Evolutionary conservation across 805 yeast genomes (phyloP).

Genomic region (Saccharomycopsis fibuligera): DNA sequence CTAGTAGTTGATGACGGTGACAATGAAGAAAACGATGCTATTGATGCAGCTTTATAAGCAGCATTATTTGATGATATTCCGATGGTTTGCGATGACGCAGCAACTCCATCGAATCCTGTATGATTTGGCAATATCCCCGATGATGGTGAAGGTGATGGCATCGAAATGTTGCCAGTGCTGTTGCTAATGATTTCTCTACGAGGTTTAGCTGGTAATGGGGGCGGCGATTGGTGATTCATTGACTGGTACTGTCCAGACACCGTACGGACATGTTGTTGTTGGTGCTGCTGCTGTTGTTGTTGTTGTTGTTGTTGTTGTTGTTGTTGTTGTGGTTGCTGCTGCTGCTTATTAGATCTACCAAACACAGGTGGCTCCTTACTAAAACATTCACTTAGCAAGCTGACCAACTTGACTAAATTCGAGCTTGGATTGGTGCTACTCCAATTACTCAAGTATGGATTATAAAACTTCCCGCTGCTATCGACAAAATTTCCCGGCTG

Average conservation of each 20-base stretch:
- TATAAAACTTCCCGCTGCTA: constrained; percentile 62
- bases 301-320: neutral
- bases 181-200: neutral
- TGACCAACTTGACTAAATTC: constrained; percentile 30
- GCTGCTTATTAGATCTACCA: constrained; percentile 9
- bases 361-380: constrained; percentile 40
- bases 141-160: no score
- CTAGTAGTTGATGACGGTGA: no score
- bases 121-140: no score
- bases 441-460: constrained; percentile 67
- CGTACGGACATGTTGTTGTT: neutral
- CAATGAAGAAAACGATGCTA: no score
- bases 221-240: constrained; percentile 2
- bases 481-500: constrained; percentile 64
- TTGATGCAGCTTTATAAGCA: no score
- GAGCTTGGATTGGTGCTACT: constrained; percentile 24
- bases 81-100: no score
- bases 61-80: no score
- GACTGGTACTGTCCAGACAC: neutral
- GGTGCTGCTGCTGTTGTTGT: neutral
- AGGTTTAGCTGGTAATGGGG: constrained; percentile 21
- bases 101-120: no score
- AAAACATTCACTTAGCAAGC: constrained; percentile 32
- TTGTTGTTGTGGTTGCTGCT: neutral
- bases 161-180: no score